phyloP scores from a whole-genome alignment of 1,284 basidiomycete genomes.

The Apiotrichum gamsii region DNA sequence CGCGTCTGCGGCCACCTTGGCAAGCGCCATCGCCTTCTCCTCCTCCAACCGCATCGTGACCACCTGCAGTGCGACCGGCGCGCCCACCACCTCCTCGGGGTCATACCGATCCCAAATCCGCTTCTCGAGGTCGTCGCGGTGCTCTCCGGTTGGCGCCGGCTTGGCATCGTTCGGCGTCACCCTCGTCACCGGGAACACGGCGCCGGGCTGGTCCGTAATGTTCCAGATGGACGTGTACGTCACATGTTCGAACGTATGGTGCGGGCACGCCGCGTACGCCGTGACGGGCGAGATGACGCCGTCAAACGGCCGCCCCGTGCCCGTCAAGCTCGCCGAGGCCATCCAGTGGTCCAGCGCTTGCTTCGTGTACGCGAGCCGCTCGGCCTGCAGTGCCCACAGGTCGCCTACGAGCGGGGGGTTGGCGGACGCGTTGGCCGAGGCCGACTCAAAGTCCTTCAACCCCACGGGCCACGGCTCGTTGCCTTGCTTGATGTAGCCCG shows the following conservation, averaged over 20 bases:
- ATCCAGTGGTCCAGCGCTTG: constrained; percentile 32
- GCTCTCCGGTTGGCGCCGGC: constrained; percentile 47
- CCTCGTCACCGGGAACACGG: constrained; percentile 62
- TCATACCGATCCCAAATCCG: constrained; percentile 56
- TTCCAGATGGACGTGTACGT: constrained; percentile 41
- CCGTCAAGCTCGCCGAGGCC: constrained; percentile 22
- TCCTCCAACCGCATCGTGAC: constrained; percentile 61
- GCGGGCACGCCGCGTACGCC: constrained; percentile 26
- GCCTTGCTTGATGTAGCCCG: constrained; percentile 17
- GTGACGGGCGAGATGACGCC: constrained; percentile 33
- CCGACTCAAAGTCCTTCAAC: constrained; percentile 19
- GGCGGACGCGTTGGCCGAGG: constrained; percentile 10
- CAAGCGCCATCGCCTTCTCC: constrained; percentile 35
- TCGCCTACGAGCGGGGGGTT: constrained; percentile 24
- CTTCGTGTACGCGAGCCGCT: constrained; percentile 28
- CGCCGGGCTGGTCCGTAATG: constrained; percentile 34
- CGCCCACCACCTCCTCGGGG: constrained; percentile 55
- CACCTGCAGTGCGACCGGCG: constrained; percentile 64
- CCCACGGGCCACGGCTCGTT: constrained; percentile 33
- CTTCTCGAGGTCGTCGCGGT: constrained; percentile 53
- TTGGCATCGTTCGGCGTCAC: constrained; percentile 51
- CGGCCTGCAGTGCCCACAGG: constrained; percentile 31
- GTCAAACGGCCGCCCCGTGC: constrained; percentile 38
- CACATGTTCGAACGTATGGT: constrained; percentile 27
- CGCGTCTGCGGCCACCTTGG: constrained; percentile 18